phyloP scores from a whole-genome alignment of 495 filamentous ascomycete species.

The Corynascus novoguineensis region DNA sequence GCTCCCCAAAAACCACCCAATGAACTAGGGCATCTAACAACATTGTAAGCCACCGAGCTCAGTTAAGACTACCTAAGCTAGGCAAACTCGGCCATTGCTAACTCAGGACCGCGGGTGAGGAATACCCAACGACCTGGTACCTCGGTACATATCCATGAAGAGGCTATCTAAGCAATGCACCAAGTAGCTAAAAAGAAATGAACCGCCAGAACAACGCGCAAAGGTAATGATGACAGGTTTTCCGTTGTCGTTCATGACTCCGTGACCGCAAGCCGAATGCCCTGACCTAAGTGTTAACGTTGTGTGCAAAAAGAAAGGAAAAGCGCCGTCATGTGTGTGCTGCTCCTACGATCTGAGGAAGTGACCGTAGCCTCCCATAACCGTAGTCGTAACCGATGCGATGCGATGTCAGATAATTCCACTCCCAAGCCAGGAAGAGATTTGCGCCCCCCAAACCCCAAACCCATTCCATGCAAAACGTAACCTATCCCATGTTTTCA shows the following conservation, averaged over 20 bases:
- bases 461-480: neutral
- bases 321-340: no score
- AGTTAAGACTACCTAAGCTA: neutral
- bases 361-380: neutral
- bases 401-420: neutral
- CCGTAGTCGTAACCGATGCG: neutral
- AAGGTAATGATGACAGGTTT: neutral
- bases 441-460: neutral
- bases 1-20: no score
- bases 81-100: constrained; percentile 1
- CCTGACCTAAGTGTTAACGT: neutral
- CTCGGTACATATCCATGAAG: constrained; percentile 6
- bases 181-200: neutral
- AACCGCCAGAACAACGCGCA: neutral
- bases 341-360: neutral
- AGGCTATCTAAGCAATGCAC: neutral
- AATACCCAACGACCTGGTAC: constrained; percentile 10
- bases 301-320: neutral
- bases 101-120: constrained; percentile 4
- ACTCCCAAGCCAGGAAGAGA: neutral
- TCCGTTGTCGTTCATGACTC: neutral
- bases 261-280: neutral
- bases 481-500: neutral
- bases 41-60: neutral
- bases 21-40: no score